phyloP scores from a whole-genome alignment of 164 flowering plant species.

The Piper betle region DNA sequence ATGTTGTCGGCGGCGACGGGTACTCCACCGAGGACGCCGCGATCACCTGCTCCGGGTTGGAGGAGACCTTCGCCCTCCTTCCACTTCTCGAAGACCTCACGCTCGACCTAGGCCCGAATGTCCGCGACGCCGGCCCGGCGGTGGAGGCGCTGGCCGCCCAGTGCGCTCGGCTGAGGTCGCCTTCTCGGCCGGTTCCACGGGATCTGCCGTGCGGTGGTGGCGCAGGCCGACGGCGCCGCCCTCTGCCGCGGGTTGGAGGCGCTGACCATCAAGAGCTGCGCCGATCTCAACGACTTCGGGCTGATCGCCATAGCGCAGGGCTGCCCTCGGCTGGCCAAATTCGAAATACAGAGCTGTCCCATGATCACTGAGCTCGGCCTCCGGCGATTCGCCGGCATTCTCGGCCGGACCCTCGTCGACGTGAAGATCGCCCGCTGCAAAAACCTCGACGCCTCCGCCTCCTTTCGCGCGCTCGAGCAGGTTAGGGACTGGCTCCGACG shows the following conservation, averaged over 20 bases:
- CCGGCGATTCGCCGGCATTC: constrained; percentile 44
- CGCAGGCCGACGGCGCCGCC: constrained; percentile 64
- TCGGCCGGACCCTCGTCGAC: constrained; percentile 41
- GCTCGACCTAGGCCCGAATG: constrained; percentile 64
- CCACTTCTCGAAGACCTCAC: constrained; percentile 49
- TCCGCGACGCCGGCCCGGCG: constrained; percentile 22
- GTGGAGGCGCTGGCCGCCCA: constrained; percentile 43
- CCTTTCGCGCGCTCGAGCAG: constrained; percentile 59
- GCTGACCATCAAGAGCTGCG: constrained; percentile 49
- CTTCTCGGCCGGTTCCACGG: constrained; percentile 76
- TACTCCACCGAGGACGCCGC: constrained; percentile 40
- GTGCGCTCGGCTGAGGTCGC: constrained; percentile 43
- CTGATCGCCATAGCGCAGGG: constrained; percentile 65
- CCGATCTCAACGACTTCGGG: constrained; percentile 58
- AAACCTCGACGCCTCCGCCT: constrained; percentile 39
- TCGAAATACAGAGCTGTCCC: constrained; percentile 68
- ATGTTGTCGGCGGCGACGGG: constrained; percentile 32
- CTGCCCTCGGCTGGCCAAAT: constrained; percentile 45
- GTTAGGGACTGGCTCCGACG: constrained; percentile 38
- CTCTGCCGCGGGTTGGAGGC: constrained; percentile 45
- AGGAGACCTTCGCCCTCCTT: constrained; percentile 40
- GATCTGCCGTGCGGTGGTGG: constrained; percentile 42
- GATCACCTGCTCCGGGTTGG: constrained; percentile 26
- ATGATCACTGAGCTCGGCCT: constrained; percentile 49
- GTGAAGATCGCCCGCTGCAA: constrained; percentile 62